Percentiles rank a stretch among this genome's conserved stretches.
Conservation (phyloP, 2,329 filamentous ascomycete species). For the Calonectria leucothoes region DNA sequence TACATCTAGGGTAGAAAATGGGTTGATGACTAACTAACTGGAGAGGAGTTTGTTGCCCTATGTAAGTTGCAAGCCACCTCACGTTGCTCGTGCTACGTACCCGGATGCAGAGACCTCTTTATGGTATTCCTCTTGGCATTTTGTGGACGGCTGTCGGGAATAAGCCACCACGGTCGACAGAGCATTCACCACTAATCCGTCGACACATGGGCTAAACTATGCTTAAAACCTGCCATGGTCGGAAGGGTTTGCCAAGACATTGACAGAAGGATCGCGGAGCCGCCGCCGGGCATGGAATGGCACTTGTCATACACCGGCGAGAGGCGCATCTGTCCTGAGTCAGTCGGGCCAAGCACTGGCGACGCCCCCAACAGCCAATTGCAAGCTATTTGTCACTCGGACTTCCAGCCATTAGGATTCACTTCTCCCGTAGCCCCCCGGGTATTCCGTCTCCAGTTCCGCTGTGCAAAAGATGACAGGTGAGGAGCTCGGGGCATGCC, state of each 20-base stretch:
- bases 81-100: neutral
- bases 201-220: conserved; percentile 5
- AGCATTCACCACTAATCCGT: neutral
- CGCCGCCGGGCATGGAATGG: neutral
- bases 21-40: neutral
- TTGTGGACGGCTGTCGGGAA: conserved; percentile 9
- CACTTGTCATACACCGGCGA: neutral
- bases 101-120: neutral
- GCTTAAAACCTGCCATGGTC: neutral
- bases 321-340: neutral
- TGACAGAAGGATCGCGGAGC: neutral
- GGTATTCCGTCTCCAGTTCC: neutral
- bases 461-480: neutral
- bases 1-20: conserved; percentile 1
- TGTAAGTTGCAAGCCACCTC: conserved; percentile 5
- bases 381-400: neutral
- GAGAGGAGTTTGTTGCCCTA: neutral
- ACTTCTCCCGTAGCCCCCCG: neutral
- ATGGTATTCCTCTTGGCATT: neutral
- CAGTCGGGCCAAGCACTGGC: neutral
- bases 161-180: neutral
- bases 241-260: neutral
- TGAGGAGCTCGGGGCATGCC: neutral
- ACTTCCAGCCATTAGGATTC: neutral
- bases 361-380: neutral